Evolutionary conservation across 495 filamentous ascomycete genomes (phyloP).

Genomic region (Talaromyces thailandensis): DNA sequence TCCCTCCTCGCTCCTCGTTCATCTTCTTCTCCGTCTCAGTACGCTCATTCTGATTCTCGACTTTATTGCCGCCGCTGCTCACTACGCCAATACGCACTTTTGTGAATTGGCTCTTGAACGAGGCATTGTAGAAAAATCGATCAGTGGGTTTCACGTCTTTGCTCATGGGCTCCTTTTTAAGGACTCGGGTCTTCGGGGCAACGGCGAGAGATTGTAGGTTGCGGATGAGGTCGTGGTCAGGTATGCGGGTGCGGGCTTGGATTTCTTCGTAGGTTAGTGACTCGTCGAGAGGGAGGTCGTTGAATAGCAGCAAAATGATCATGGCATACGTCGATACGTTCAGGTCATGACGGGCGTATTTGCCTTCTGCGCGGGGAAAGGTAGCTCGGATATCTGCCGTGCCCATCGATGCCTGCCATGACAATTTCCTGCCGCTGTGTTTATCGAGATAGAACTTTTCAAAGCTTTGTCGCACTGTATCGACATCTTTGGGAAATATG

Average conservation of each 20-base stretch:
- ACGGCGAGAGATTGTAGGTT: slow-evolving; percentile 80
- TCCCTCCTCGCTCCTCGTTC: slow-evolving; percentile 63
- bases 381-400: slow-evolving; percentile 76
- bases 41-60: slow-evolving; percentile 76
- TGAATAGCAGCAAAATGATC: slow-evolving; percentile 85
- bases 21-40: slow-evolving; percentile 84
- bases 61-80: slow-evolving; percentile 57
- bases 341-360: slow-evolving; percentile 74
- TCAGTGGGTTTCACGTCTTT: slow-evolving; percentile 77
- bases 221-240: slow-evolving; percentile 63
- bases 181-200: slow-evolving; percentile 72
- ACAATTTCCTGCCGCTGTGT: slow-evolving; percentile 77
- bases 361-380: slow-evolving; percentile 65
- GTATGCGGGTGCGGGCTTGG: slow-evolving; percentile 74
- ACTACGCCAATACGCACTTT: slow-evolving; percentile 83
- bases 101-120: slow-evolving; percentile 71
- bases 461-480: slow-evolving; percentile 73
- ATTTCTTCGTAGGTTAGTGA: slow-evolving; percentile 77
- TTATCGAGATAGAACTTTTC: slow-evolving; percentile 83
- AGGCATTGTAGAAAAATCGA: slow-evolving; percentile 73
- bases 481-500: slow-evolving; percentile 67
- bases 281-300: slow-evolving; percentile 57
- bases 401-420: slow-evolving; percentile 77
- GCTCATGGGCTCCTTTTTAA: slow-evolving; percentile 75
- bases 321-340: slow-evolving; percentile 91